Conservation (phyloP, 257 asterid genomes). For the Solanum etuberosum region DNA sequence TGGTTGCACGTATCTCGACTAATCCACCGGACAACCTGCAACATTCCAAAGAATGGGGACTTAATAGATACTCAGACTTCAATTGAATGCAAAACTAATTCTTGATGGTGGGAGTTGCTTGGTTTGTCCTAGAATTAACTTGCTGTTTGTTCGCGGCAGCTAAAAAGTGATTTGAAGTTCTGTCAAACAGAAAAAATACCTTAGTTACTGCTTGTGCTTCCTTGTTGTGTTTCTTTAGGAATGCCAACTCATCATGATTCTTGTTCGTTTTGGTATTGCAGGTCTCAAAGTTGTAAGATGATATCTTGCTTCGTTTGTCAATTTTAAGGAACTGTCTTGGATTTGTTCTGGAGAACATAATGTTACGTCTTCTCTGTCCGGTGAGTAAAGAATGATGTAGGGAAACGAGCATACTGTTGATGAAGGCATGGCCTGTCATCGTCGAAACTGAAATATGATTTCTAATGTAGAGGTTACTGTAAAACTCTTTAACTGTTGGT, state of each 20-base stretch:
- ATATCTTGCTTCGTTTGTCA: neutral
- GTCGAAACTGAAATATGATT: neutral
- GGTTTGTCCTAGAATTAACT: neutral
- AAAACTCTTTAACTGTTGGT: neutral
- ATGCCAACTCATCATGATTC: neutral
- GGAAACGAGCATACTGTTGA: neutral
- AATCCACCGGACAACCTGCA: neutral
- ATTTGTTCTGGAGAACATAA: conserved; percentile 1
- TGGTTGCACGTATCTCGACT: neutral
- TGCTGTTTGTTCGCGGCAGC: neutral
- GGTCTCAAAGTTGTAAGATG: conserved; percentile 7
- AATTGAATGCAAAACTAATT: neutral
- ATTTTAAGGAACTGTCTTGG: neutral
- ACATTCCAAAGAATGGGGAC: neutral
- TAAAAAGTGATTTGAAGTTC: neutral
- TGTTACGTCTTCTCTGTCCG: neutral
- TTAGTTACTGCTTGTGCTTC: neutral
- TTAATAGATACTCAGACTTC: neutral
- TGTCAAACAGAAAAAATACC: neutral
- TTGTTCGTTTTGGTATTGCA: conserved; percentile 1
- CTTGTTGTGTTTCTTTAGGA: neutral
- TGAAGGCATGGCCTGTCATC: neutral
- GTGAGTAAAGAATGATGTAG: neutral
- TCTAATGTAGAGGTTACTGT: neutral
- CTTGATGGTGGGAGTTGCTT: neutral